A percentile compares a stretch with the other conserved stretches of the same genome.
Conservation (phyloP, 768 basidiomycete genomes). For the Rubroboletus satanas region DNA sequence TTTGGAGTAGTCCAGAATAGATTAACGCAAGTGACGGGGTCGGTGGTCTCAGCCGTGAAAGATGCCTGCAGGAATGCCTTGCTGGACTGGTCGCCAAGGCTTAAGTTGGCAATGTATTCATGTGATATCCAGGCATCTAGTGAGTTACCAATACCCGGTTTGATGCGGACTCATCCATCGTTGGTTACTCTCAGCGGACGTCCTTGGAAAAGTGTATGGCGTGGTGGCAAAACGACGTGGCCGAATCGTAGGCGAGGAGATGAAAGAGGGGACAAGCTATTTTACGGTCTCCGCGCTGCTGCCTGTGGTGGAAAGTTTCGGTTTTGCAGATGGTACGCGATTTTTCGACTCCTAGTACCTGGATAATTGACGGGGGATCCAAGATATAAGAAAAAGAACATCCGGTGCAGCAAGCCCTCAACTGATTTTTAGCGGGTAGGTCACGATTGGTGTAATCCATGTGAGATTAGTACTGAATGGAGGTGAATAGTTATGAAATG, state of each 20-base stretch:
- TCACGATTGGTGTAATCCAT: not conserved
- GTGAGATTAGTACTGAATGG: conserved; percentile 13
- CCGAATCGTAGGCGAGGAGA: conserved; percentile 91
- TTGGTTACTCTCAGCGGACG: conserved; percentile 63
- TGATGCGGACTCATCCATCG: conserved; percentile 8
- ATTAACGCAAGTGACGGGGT: conserved; percentile 83
- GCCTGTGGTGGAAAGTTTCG: conserved; percentile 96
- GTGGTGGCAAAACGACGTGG: conserved; percentile 91
- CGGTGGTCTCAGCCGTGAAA: conserved; percentile 81
- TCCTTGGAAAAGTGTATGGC: conserved; percentile 94
- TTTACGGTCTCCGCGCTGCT: conserved; percentile 88
- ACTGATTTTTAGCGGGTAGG: conserved; percentile 91
- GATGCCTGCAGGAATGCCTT: conserved; percentile 89
- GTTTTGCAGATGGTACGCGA: conserved; percentile 86
- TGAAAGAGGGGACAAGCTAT: conserved; percentile 96
- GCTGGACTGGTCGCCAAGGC: conserved; percentile 94
- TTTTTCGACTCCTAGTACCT: not conserved
- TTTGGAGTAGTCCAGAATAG: conserved; percentile 62
- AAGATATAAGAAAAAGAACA: conserved; percentile 93
- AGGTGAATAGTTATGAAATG: conserved; percentile 71
- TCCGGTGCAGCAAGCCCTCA: conserved; percentile 98
- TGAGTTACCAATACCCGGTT: conserved; percentile 39
- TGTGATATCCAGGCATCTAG: conserved; percentile 98
- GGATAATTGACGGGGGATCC: conserved; percentile 4
- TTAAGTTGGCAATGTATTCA: conserved; percentile 97